phyloP scores from a whole-genome alignment of 305 asterid species.

The Fraxinus floribunda region DNA sequence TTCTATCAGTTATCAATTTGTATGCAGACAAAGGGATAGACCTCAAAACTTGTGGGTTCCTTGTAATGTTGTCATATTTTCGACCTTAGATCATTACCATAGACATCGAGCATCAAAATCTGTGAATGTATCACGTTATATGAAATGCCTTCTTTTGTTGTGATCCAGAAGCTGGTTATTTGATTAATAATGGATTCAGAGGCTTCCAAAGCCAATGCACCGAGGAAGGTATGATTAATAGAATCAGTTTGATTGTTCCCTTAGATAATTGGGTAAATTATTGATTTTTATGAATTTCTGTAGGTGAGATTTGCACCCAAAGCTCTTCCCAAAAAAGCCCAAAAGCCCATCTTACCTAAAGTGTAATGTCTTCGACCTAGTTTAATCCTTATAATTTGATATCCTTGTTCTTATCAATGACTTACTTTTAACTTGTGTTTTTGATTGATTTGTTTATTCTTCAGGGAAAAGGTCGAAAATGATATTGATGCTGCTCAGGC shows the following conservation, averaged over 20 bases:
- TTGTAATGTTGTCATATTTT: not conserved
- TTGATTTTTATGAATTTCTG: not conserved
- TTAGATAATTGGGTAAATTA: slow-evolving; percentile 6
- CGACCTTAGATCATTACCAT: not conserved
- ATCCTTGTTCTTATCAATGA: not conserved
- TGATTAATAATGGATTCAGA: slow-evolving; percentile 43
- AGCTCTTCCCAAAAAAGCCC: slow-evolving; percentile 66
- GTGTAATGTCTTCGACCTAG: slow-evolving; percentile 43
- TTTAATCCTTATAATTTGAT: not conserved
- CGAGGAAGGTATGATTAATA: slow-evolving; percentile 40
- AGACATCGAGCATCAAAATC: not conserved
- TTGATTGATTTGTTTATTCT: slow-evolving; percentile 17
- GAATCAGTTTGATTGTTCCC: not conserved
- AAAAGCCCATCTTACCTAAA: slow-evolving; percentile 50
- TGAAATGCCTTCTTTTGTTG: not conserved
- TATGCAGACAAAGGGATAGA: not conserved
- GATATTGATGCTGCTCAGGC: slow-evolving; percentile 56
- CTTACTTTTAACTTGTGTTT: not conserved
- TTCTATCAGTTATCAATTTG: not conserved
- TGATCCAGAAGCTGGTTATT: slow-evolving; percentile 4
- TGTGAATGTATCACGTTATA: not conserved
- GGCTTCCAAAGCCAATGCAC: slow-evolving; percentile 26
- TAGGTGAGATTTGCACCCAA: slow-evolving; percentile 77
- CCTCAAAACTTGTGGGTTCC: not conserved
- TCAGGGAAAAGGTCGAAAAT: slow-evolving; percentile 64